These are phyloP conservation scores for Phanerochaete carnosa DNA, from an alignment of 768 basidiomycete genomes.

Conservation along the genomic window DNA sequence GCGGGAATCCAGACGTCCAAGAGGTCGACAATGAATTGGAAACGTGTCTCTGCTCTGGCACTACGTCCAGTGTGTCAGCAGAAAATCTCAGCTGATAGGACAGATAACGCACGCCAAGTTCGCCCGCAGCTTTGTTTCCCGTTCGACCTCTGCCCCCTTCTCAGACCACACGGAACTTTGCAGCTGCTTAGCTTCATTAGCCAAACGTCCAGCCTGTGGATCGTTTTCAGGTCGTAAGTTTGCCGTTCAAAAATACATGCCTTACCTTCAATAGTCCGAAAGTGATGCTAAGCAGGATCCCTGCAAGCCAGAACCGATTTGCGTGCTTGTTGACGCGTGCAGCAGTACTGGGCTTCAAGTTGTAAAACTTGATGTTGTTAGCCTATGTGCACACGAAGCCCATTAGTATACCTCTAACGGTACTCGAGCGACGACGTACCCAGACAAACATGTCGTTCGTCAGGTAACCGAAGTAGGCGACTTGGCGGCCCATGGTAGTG, in stretches of 20 bases:
- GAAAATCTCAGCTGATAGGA: not conserved
- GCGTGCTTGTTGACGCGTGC: constrained; percentile 60
- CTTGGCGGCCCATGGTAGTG: constrained; percentile 75
- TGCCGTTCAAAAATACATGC: not conserved
- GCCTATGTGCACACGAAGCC: constrained; percentile 38
- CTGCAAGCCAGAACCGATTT: constrained; percentile 85
- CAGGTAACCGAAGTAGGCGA: constrained; percentile 88
- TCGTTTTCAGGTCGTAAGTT: not conserved
- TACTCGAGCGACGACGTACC: constrained; percentile 45
- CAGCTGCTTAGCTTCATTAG: constrained; percentile 55
- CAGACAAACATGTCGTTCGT: constrained; percentile 80
- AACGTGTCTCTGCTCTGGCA: constrained; percentile 61
- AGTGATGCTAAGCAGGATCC: constrained; percentile 76
- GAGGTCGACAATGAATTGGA: constrained; percentile 81
- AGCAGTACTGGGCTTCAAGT: constrained; percentile 55
- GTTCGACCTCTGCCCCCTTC: constrained; percentile 65
- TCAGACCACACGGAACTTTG: constrained; percentile 47
- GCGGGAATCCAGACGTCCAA: constrained; percentile 92
- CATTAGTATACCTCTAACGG: not conserved
- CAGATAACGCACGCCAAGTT: constrained; percentile 46
- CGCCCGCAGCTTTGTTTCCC: constrained; percentile 60
- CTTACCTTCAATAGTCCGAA: constrained; percentile 67
- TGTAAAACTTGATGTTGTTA: constrained; percentile 63
- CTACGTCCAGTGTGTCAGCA: not conserved
- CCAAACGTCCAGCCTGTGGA: constrained; percentile 54